Base-by-base conservation (phyloP, 371 early-diverging fungal genomes). In the Blakeslea trispora region DNA sequence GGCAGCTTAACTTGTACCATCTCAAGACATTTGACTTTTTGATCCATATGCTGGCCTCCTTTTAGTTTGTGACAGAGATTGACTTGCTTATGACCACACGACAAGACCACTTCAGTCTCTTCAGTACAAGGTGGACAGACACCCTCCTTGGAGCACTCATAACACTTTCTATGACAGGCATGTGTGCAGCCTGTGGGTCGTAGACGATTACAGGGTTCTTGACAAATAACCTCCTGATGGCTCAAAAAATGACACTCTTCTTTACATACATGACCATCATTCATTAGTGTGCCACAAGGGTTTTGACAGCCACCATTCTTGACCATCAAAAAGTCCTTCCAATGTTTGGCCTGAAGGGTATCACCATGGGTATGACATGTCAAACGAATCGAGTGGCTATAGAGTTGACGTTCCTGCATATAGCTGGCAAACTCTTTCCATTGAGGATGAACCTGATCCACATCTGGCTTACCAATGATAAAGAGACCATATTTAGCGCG, bases 301-400 rank as follows among this genome's bases (percentile, higher is more conserved):
- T 45, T 39, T 45, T 28, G 40, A 44, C 78, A 78, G 1, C 78
- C 78, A 17, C 78, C 78, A 22, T 78, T 72, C 46, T 50, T 64
- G 21, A 72, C 53, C 5, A 45, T 13, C 1, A 46, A 39, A 44
- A 77, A 77, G 18, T 74, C 72, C 15, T 45, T 17, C 59, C 60
- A 65, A 15, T 59, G 41, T 2, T 51, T 53, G 18, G 68, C 63
- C 11, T 19, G 7, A 4, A 57, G 49, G 14, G 31, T 51, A 21
- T 61, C 51, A 0, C 46, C 51, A 18, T 66, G 66, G 0, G 34
- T 23, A 23, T 45, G 18, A 35, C 66, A 66, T 3, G 54, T 53
- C 6, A 61, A 10, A 13, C 45, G 53, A 11, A 66, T 35, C 0
- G 53, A n/a, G 0, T 19, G 5, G 3, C 61, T 54, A 24, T 10